Base-by-base conservation (phyloP, 345 rosid species). In the Garcia nutans region DNA sequence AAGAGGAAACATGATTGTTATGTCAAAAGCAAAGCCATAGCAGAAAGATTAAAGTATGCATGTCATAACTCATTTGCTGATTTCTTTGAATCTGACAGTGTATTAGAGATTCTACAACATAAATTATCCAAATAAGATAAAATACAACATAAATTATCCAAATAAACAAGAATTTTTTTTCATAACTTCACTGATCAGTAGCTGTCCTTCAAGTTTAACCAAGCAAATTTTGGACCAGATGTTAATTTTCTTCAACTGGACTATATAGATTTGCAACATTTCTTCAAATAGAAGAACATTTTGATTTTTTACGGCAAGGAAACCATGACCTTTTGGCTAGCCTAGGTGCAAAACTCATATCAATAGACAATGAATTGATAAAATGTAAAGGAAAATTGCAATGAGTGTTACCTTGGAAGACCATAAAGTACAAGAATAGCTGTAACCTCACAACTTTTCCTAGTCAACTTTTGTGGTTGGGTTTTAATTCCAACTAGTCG, bases 371-470 rank as follows among this genome's bases (percentile, higher is more conserved):
- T 6, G 19, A 54, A 54, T 54, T 54, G n/a, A 54, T 16, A 54
- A 3, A 54, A 28, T 50, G 15, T 47, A 28, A 54, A 9, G 45
- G 45, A 42, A 52, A 63, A 47, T 16, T 17, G 22, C 6, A 1
- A n/a, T 11, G 23, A 28, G 47, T 13, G 17, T 76, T 85, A 90
- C 99, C 98, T 88, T 60, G 99, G 99, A 78, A 96, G 94, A 50
- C 99, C 97, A 68, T 93, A 93, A 64, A 93, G 97, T 68, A 93
- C 99, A 49, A 96, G 92, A 82, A 96, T 96, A 28, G 99, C 99
- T 1, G 98, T 93, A 74, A 96, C 97, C 82, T 93, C 99, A 76
- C 99, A 95, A 19, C 60, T 69, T 84, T 84, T 91, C 8, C 96
- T 82, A 44, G 78, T 90, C 76, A 91, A 91, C 84, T 88, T 96